Conservation (phyloP, 306 rosid genomes). For the Cucumis melo region DNA sequence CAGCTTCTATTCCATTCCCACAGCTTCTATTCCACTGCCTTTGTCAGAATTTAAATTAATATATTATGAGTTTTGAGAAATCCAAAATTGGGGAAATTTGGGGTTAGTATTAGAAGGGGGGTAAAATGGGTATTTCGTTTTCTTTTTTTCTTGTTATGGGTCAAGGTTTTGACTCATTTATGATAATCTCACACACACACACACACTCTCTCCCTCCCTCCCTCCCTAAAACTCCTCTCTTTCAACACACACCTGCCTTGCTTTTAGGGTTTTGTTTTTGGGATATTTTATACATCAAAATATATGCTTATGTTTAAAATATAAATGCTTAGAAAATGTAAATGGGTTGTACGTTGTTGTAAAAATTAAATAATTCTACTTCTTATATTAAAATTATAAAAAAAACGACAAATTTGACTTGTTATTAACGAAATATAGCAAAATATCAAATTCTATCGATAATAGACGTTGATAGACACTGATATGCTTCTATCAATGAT, state of each 20-base stretch:
- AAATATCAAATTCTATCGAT: no score
- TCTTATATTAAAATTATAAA: no score
- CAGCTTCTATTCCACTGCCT: conserved; percentile 95
- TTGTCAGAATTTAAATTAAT: conserved; percentile 35
- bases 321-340: no score
- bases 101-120: not conserved
- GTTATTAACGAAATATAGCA: no score
- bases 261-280: not conserved
- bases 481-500: no score
- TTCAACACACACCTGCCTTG: not conserved
- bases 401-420: no score
- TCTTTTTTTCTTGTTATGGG: not conserved
- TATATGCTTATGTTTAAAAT: no score
- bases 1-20: conserved; percentile 99
- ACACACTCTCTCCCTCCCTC: no score
- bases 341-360: no score
- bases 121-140: not conserved
- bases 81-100: not conserved
- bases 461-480: no score
- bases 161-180: conserved; percentile 1
- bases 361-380: no score
- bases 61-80: not conserved
- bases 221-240: not conserved
- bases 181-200: not conserved
- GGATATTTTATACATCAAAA: no score